Conservation (phyloP, 805 yeast species). For the Lachancea mirantina region DNA sequence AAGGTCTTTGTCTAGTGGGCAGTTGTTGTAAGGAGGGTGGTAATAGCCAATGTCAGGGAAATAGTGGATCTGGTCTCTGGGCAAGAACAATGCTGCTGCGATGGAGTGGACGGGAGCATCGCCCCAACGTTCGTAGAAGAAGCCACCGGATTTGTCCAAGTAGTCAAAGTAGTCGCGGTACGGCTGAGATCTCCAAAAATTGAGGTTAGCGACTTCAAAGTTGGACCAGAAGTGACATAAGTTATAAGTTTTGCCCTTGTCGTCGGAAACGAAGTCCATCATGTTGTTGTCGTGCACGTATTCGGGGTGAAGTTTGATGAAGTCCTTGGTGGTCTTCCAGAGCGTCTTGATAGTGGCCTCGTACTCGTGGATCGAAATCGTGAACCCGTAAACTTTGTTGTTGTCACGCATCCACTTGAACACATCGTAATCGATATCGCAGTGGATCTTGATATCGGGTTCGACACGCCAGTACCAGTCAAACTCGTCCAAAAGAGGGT, state of each 20-base stretch:
- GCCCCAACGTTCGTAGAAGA: constrained; percentile 91
- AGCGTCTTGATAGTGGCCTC: constrained; percentile 63
- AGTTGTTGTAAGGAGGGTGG: constrained; percentile 74
- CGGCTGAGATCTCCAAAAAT: constrained; percentile 68
- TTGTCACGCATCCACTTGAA: constrained; percentile 79
- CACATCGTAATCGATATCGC: constrained; percentile 76
- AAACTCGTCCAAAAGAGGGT: constrained; percentile 64
- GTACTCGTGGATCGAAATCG: constrained; percentile 74
- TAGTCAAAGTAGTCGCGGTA: constrained; percentile 63
- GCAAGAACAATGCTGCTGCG: constrained; percentile 73
- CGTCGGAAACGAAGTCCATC: constrained; percentile 64
- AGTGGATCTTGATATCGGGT: constrained; percentile 71
- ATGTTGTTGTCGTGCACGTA: constrained; percentile 53
- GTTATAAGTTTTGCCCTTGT: constrained; percentile 64
- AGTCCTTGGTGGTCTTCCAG: constrained; percentile 64
- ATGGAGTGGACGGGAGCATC: constrained; percentile 90
- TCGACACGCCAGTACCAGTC: constrained; percentile 95
- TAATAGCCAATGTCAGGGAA: constrained; percentile 80
- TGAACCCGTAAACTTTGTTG: constrained; percentile 65
- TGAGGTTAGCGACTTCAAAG: constrained; percentile 72
- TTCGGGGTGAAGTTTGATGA: constrained; percentile 53
- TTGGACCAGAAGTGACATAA: constrained; percentile 90
- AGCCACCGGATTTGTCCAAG: constrained; percentile 81
- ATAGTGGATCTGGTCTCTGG: constrained; percentile 64
- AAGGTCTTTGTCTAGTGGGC: constrained; percentile 62